A percentile compares a stretch with the other conserved stretches of the same genome.
phyloP scores from a whole-genome alignment of 2,329 filamentous ascomycete genomes.

The Aspergillus quadricinctus region DNA sequence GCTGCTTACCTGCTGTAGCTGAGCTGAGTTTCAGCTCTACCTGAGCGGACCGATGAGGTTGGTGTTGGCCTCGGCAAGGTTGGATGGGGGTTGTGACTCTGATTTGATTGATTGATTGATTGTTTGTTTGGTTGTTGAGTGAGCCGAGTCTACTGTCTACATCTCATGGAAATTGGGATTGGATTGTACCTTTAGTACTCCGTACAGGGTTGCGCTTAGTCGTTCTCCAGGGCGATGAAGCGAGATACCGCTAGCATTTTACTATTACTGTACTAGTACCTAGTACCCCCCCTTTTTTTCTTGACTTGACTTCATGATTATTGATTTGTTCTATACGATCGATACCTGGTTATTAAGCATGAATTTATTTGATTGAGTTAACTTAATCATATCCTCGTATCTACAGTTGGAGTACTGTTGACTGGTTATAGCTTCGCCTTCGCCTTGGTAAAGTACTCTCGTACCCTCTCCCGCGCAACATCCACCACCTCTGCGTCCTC shows the following conservation, averaged over 20 bases:
- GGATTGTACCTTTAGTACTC: not conserved
- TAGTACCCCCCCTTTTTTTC: not conserved
- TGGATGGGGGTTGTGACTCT: not conserved
- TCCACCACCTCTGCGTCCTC: constrained; percentile 74
- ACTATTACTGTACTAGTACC: not conserved
- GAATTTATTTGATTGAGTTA: not conserved
- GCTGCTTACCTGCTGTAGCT: constrained; percentile 44
- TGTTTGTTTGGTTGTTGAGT: not conserved
- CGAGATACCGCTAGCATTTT: not conserved
- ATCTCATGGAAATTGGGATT: not conserved
- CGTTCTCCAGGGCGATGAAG: not conserved
- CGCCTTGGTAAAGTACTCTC: constrained; percentile 63
- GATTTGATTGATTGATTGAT: constrained; percentile 9
- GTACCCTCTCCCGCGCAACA: constrained; percentile 65
- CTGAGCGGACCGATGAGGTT: not conserved
- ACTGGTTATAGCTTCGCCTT: constrained; percentile 43
- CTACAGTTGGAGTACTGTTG: not conserved
- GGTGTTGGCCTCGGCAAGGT: not conserved
- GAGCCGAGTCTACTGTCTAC: not conserved
- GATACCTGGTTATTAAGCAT: not conserved
- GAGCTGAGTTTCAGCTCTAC: too few relatives aligned
- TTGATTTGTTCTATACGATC: not conserved
- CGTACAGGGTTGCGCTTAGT: not conserved
- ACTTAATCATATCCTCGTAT: not conserved
- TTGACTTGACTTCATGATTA: not conserved